Base-by-base conservation (phyloP, 441 rosid genomes). In the Dalechampia spathulata region DNA sequence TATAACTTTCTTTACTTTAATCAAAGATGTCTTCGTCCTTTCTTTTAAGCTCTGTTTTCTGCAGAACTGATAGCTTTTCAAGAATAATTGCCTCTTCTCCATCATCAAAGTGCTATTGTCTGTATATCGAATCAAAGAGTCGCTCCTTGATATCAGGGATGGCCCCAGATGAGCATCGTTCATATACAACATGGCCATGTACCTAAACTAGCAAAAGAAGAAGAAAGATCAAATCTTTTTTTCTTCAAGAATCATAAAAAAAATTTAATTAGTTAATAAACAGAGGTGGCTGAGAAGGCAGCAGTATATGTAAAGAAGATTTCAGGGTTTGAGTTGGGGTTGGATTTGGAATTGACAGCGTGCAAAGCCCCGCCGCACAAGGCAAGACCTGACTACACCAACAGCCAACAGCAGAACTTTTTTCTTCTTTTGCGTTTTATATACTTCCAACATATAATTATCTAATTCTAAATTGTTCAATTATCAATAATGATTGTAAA, bases 1-100 rank as follows among this genome's bases (percentile, higher is more conserved):
- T 4, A 81, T 52, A 14, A 80, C 68, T 67, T 70, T 72, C 73
- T 78, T 85, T 42, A 57, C 67, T 64, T 77, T 63, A 12, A 55
- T 39, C n/a, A 86, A 61, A 17, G 82, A 81, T 55, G 57, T 43
- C 68, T 52, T 69, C 19, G 84, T 66, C 55, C 69, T 78, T 67
- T 84, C 83, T 0, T 53, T 19, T 5, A 84, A 45, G 52, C 78
- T 78, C 69, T 59, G 78, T 67, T 86, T 86, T 53, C 87, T 68
- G 28, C 86, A 69, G 79, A 90, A 90, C 56, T 81, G 88, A 56
- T 89, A 84, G 75, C 95, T 90, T 58, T 88, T 72, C 17, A 90
- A 63, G 68, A 90, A 90, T 66, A 84, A 13, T 76, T 78, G 88
- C 45, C 97, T 70, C 83, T 86, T 86, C 82, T 84, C 95, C 73